Conservation (phyloP, 306 rosid genomes). For the Vigna trinervia region DNA sequence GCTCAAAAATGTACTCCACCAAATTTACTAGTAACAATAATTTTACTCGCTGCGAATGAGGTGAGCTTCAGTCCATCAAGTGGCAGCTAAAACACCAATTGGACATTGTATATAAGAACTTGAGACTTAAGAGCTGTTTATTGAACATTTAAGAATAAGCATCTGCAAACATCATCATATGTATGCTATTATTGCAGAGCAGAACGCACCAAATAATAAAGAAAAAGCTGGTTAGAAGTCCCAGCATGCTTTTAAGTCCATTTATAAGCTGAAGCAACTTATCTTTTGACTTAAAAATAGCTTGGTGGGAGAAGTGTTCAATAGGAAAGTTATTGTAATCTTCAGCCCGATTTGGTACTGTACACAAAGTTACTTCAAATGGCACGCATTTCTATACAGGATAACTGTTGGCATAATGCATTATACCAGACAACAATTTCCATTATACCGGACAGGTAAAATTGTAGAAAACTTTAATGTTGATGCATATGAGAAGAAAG, state of each 20-base stretch:
- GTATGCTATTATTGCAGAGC: background rate
- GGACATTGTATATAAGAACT: background rate
- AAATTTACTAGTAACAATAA: background rate
- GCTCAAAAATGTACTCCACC: background rate
- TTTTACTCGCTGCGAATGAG: background rate
- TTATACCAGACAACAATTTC: background rate
- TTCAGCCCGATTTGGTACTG: background rate
- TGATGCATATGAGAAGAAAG: slow-evolving; percentile 20
- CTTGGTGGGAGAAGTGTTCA: background rate
- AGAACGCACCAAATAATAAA: background rate
- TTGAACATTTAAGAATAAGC: background rate
- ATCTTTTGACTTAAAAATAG: background rate
- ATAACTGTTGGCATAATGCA: background rate
- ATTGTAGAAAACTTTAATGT: slow-evolving; percentile 22
- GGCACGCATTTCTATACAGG: slow-evolving; percentile 20
- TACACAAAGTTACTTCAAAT: background rate
- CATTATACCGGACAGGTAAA: slow-evolving; percentile 25
- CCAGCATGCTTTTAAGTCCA: background rate
- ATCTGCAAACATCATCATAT: background rate
- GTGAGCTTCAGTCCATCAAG: background rate
- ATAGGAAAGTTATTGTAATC: background rate
- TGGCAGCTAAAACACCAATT: background rate
- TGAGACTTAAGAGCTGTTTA: background rate
- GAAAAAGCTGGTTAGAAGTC: background rate
- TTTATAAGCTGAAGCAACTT: background rate